Evolutionary conservation across 345 rosid species (phyloP), one percentile per base, ranked within the genome.

Genomic region (Adansonia digitata): DNA sequence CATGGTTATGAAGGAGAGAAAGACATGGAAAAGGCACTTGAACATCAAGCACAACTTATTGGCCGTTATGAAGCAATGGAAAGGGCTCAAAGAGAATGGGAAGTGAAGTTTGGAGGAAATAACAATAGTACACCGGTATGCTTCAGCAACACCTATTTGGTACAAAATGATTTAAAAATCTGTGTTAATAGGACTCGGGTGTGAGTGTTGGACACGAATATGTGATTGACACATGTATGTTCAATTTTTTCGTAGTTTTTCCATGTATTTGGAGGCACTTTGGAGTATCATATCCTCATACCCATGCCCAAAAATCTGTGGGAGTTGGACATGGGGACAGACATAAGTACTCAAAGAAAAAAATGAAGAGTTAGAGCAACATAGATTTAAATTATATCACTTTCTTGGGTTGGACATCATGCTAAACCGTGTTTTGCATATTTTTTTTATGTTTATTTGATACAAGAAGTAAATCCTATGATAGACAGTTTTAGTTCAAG

Each of bases 51-150:
- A 34, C 91, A 86, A 71, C 92, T 92, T 17, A 90, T 89, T 66
- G 97, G 85, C 71, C 86, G 77, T 82, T 89, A 85, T 77, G 92
- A 82, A 86, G 92, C 77, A 48, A 89, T 95, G 99, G 99, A 95
- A 84, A 88, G 85, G 88, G 89, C 87, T 76, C 99, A 95, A 81
- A 84, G 85, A 83, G 91, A 95, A 74, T 92, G 99, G 99, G 99
- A 95, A 84, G 92, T 86, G 84, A 92, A 88, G 80, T 91, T 86
- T 82, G 84, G 81, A 79, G 98, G 91, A 80, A 87, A 84, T 72
- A 89, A 84, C 81, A 85, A 75, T 48, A 69, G 88, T 73, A 81
- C 93, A 62, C 87, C 84, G 95, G 99, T 95, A 90, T 82, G 88
- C 69, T 78, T 61, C 34, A 60, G 69, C 63, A 66, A 60, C 53